These are phyloP conservation scores for Ustilago loliicola DNA, from an alignment of 1,284 basidiomycete species.

Conservation along the genomic window DNA sequence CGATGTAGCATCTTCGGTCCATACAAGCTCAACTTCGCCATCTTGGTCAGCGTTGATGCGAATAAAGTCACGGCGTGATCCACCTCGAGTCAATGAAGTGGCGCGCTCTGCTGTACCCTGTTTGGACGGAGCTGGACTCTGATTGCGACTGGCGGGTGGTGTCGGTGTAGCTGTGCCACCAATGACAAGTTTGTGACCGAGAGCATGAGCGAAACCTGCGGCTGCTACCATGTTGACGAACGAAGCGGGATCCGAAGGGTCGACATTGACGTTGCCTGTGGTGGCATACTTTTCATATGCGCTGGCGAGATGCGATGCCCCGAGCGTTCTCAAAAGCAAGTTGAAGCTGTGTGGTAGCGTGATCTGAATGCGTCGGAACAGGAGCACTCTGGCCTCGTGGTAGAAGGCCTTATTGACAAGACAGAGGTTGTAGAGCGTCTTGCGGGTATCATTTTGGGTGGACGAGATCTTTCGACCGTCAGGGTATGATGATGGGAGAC, in stretches of 20 bases:
- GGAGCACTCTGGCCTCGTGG: constrained; percentile 62
- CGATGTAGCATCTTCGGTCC: constrained; percentile 56
- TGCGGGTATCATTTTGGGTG: constrained; percentile 58
- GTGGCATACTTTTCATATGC: constrained; percentile 60
- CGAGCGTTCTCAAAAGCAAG: constrained; percentile 59
- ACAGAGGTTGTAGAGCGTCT: constrained; percentile 64
- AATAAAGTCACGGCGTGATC: constrained; percentile 29
- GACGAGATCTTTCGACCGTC: constrained; percentile 62
- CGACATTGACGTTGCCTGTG: constrained; percentile 52
- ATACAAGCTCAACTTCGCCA: constrained; percentile 58
- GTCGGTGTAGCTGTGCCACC: constrained; percentile 30
- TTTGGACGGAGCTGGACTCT: constrained; percentile 39
- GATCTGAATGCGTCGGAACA: constrained; percentile 67
- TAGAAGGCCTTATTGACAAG: constrained; percentile 66
- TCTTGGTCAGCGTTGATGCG: constrained; percentile 51
- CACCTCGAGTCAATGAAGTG: constrained; percentile 19
- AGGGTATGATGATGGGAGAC: constrained; percentile 62
- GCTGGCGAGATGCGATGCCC: constrained; percentile 58
- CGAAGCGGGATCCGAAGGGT: constrained; percentile 56
- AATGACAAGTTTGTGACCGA: constrained; percentile 58
- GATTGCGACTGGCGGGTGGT: constrained; percentile 36
- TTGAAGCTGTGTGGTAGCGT: constrained; percentile 67
- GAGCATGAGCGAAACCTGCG: constrained; percentile 63
- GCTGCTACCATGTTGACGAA: constrained; percentile 66
- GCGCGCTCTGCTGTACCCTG: constrained; percentile 15